A percentile compares a stretch with the other conserved stretches of the same genome.
Evolutionary conservation across 2,329 filamentous ascomycete genomes (phyloP).

Genomic region (Arthrobotrys conoides): DNA sequence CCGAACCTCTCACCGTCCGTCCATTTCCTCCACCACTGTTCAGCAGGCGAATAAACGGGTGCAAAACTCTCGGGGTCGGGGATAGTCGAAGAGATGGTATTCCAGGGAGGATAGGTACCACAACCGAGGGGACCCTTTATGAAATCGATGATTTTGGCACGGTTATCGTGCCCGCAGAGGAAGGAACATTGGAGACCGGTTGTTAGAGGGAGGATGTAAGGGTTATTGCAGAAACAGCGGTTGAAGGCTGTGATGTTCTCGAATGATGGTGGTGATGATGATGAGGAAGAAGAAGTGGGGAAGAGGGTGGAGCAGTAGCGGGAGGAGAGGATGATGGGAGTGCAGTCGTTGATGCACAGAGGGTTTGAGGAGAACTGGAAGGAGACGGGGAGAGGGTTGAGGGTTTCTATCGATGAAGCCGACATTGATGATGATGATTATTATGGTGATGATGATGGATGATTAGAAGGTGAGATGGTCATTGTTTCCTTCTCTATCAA

Average conservation of each 20-base stretch:
- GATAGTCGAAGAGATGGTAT: conserved; percentile 8
- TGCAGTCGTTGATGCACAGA: conserved; percentile 48
- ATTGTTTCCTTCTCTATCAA: no score
- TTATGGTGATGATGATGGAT: neutral
- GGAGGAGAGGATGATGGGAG: conserved; percentile 49
- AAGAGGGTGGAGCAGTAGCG: conserved; percentile 48
- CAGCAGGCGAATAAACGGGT: conserved; percentile 35
- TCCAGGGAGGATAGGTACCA: conserved; percentile 40
- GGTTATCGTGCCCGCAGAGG: conserved; percentile 48
- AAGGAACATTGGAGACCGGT: conserved; percentile 55
- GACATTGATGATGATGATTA: neutral
- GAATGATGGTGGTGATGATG: no score
- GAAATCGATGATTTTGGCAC: conserved; percentile 43
- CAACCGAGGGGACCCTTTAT: conserved; percentile 40
- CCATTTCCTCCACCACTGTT: conserved; percentile 55
- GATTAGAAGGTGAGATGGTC: neutral
- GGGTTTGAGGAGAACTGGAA: conserved; percentile 45
- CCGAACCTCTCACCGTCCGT: conserved; percentile 47
- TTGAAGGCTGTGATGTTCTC: conserved; percentile 37
- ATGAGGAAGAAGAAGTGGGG: neutral
- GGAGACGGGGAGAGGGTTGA: conserved; percentile 42
- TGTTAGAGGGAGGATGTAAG: conserved; percentile 49
- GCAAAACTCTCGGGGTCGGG: conserved; percentile 47
- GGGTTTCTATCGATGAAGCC: no score
- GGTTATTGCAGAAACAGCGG: conserved; percentile 54